phyloP scores from a whole-genome alignment of 345 rosid species.

The Brassica cretica region DNA sequence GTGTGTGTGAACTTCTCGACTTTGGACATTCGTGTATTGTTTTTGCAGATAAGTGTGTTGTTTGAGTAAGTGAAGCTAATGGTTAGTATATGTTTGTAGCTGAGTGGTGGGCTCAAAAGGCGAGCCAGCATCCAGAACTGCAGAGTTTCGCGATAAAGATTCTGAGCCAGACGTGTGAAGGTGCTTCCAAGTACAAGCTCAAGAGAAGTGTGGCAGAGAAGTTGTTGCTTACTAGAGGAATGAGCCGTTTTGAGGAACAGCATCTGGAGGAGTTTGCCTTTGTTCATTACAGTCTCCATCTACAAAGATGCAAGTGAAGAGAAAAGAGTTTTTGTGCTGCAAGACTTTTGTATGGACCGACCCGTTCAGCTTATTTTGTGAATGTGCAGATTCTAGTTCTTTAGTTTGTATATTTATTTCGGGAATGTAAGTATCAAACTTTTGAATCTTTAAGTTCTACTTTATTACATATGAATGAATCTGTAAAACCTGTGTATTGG shows the following conservation, averaged over 20 bases:
- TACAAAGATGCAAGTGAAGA: slow-evolving; percentile 32
- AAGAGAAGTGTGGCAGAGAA: slow-evolving; percentile 52
- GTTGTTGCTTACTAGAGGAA: slow-evolving; percentile 31
- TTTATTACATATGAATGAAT: slow-evolving; percentile 20
- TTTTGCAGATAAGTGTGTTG: neutral
- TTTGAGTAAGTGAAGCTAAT: neutral
- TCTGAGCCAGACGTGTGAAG: slow-evolving; percentile 60
- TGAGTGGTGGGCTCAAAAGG: slow-evolving; percentile 58
- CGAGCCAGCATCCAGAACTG: slow-evolving; percentile 52
- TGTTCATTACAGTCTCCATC: slow-evolving; percentile 54
- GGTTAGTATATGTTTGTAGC: slow-evolving; percentile 33
- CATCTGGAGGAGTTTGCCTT: slow-evolving; percentile 36
- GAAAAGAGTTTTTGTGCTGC: slow-evolving; percentile 12
- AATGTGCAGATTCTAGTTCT: slow-evolving; percentile 14
- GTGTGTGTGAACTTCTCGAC: slow-evolving; percentile 12
- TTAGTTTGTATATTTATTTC: slow-evolving; percentile 18
- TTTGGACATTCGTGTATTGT: neutral
- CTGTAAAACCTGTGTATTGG: neutral
- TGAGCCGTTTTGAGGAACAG: slow-evolving; percentile 30
- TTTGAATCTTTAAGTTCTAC: neutral
- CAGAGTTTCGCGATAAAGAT: slow-evolving; percentile 52
- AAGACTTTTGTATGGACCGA: slow-evolving; percentile 8
- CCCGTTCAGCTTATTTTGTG: slow-evolving; percentile 1
- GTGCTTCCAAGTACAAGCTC: slow-evolving; percentile 50
- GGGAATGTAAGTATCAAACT: neutral